Evolutionary conservation across 2,329 filamentous ascomycete genomes (phyloP).

Genomic region (Neopestalotiopsis sp.): DNA sequence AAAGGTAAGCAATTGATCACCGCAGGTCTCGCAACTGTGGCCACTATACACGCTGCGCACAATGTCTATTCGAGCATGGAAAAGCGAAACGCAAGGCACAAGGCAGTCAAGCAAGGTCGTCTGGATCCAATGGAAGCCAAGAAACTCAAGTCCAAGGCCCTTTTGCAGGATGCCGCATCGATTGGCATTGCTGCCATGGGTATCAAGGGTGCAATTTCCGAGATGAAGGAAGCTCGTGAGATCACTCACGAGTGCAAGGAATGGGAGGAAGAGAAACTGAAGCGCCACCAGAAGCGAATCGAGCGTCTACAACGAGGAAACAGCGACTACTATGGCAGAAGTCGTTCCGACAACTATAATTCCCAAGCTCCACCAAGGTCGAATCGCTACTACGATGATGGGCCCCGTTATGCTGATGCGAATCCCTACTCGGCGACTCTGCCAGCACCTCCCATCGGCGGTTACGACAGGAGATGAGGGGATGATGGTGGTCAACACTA

Average conservation of each 20-base stretch:
- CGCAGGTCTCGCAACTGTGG: constrained; percentile 61
- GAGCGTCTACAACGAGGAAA: constrained; percentile 41
- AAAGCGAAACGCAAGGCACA: constrained; percentile 58
- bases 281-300: constrained; percentile 54
- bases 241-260: constrained; percentile 52
- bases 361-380: constrained; percentile 45
- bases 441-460: constrained; percentile 45
- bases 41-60: constrained; percentile 66
- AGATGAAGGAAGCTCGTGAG: constrained; percentile 62
- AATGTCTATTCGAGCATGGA: constrained; percentile 65
- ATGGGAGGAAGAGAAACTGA: constrained; percentile 55
- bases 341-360: constrained; percentile 51
- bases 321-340: constrained; percentile 38
- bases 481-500: constrained; percentile 13
- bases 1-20: constrained; percentile 67
- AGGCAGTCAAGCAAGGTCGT: constrained; percentile 59
- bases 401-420: constrained; percentile 52
- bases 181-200: constrained; percentile 63
- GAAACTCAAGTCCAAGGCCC: constrained; percentile 62
- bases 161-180: constrained; percentile 64
- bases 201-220: constrained; percentile 61
- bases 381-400: constrained; percentile 48
- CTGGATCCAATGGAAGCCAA: constrained; percentile 57
- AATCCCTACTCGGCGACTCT: constrained; percentile 52
- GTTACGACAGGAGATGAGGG: constrained; percentile 43